phyloP scores from a whole-genome alignment of 768 basidiomycete species.

The Lactarius sp. region DNA sequence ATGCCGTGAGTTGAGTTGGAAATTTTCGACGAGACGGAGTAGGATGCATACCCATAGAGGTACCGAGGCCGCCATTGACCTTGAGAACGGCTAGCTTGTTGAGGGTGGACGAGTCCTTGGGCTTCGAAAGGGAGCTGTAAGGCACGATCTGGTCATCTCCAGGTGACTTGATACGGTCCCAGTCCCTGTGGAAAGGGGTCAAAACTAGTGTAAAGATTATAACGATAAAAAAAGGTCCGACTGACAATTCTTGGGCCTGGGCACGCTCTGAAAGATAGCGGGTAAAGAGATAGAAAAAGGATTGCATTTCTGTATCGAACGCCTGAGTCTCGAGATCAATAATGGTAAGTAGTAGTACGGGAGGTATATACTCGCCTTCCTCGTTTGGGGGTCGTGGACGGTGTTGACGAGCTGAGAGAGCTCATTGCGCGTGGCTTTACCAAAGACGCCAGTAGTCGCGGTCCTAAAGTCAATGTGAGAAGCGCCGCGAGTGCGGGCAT shows the following conservation, averaged over 20 bases:
- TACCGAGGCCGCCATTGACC: conserved; percentile 72
- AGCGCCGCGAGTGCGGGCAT: conserved; percentile 66
- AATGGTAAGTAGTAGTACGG: conserved; percentile 6
- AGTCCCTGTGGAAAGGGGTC: conserved; percentile 29
- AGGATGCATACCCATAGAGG: conserved; percentile 47
- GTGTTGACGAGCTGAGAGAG: conserved; percentile 88
- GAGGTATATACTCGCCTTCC: conserved; percentile 54
- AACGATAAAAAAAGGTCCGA: neutral
- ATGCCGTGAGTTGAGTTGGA: conserved; percentile 5
- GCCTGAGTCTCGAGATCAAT: conserved; percentile 41
- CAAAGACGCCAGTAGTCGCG: conserved; percentile 63
- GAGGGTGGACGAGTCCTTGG: conserved; percentile 46
- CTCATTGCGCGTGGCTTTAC: conserved; percentile 98
- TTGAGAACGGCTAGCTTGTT: conserved; percentile 73
- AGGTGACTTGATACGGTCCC: conserved; percentile 54
- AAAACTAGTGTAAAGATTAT: neutral
- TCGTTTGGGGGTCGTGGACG: conserved; percentile 72
- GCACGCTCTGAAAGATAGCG: conserved; percentile 89
- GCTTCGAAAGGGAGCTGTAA: conserved; percentile 48
- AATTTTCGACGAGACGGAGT: neutral
- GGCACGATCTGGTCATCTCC: conserved; percentile 57
- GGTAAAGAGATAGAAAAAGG: conserved; percentile 94
- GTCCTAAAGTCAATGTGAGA: conserved; percentile 95
- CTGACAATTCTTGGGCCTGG: conserved; percentile 77
- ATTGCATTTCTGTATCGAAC: conserved; percentile 94